These are phyloP conservation scores for Tympanopsis confertula DNA, from an alignment of 2,329 filamentous ascomycete genomes.

Conservation along the genomic window DNA sequence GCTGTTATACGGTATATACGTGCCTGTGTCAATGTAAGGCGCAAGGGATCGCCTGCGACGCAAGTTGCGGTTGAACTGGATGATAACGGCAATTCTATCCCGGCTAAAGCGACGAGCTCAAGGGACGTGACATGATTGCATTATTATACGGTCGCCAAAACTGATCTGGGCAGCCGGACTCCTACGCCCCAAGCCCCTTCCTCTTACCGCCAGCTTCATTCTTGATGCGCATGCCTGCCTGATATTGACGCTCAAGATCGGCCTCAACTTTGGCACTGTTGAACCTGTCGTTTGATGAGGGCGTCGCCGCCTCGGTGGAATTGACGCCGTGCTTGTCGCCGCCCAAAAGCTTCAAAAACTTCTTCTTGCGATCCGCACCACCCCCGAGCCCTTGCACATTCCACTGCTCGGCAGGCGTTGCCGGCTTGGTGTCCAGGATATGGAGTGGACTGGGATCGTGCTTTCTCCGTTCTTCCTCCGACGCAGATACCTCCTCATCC, in stretches of 20 bases:
- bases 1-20: too few relatives aligned
- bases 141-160: conserved; percentile 9
- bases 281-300: conserved; percentile 10
- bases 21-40: too few relatives aligned
- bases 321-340: conserved; percentile 30
- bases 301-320: conserved; percentile 5
- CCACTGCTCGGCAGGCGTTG: conserved; percentile 29
- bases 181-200: conserved; percentile 38
- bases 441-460: conserved; percentile 6
- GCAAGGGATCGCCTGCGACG: too few relatives aligned
- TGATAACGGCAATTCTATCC: too few relatives aligned
- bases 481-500: conserved; percentile 10
- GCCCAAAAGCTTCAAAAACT: conserved; percentile 45
- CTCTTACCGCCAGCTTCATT: conserved; percentile 34
- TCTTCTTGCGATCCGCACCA: conserved; percentile 35
- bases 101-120: neutral
- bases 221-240: conserved; percentile 43
- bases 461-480: conserved; percentile 10
- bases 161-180: conserved; percentile 1
- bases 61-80: too few relatives aligned
- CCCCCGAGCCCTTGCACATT: conserved; percentile 39
- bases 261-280: conserved; percentile 28
- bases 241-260: conserved; percentile 43
- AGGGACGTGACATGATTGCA: conserved; percentile 5
- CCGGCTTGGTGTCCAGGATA: conserved; percentile 8